Evolutionary conservation across 192 early-diverging fungal genomes (phyloP).

Genomic region (Backusella macrospora): DNA sequence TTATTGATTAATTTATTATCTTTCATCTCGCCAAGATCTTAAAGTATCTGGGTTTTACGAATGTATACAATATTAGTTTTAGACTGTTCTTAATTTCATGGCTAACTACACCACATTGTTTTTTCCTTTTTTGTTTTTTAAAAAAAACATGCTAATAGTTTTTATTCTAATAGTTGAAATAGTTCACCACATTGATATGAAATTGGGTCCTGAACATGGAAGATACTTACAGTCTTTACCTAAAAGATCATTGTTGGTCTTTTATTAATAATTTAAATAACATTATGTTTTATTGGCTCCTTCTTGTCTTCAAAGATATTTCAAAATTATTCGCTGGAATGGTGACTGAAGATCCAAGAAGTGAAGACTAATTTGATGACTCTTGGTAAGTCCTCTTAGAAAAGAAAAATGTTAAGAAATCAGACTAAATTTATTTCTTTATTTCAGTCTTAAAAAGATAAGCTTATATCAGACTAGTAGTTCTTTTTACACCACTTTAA

Average conservation of each 20-base stretch:
- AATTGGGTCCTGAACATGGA: constrained; percentile 58
- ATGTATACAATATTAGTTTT: constrained; percentile 71
- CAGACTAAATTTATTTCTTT: background rate
- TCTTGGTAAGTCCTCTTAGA: constrained; percentile 9
- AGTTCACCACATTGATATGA: constrained; percentile 54
- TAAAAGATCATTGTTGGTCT: constrained; percentile 63
- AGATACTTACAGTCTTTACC: constrained; percentile 50
- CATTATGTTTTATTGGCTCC: constrained; percentile 78
- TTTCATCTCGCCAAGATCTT: constrained; percentile 72
- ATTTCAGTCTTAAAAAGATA: background rate
- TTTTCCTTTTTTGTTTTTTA: constrained; percentile 41
- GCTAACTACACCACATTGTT: constrained; percentile 74
- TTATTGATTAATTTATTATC: background rate
- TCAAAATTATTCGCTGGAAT: constrained; percentile 57
- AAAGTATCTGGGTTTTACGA: constrained; percentile 66
- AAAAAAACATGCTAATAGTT: background rate
- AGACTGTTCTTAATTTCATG: constrained; percentile 75
- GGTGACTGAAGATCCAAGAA: constrained; percentile 70
- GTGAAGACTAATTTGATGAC: constrained; percentile 33
- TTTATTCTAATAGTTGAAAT: constrained; percentile 34
- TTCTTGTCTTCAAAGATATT: constrained; percentile 68
- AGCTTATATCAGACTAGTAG: background rate
- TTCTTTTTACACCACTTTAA: background rate
- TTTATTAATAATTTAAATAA: constrained; percentile 64
- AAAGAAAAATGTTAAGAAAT: background rate